Conservation (phyloP, 441 rosid genomes). For the Corymbia citriodora region DNA sequence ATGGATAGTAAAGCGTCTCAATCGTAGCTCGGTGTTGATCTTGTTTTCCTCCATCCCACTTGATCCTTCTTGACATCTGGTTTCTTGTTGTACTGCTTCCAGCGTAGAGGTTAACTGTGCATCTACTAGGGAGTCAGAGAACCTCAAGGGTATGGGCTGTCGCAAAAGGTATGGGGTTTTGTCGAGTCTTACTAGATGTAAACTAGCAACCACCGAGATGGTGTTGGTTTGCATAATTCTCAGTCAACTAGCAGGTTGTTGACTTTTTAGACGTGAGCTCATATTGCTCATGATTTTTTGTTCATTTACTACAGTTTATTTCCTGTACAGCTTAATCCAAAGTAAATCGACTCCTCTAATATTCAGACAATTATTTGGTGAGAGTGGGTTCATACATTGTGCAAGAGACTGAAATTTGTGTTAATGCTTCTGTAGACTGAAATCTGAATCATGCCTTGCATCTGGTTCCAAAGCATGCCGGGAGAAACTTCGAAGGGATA, state of each 20-base stretch:
- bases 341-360: not conserved
- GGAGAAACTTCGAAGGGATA: constrained; percentile 12
- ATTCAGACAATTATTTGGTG: not conserved
- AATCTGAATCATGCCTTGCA: not conserved
- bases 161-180: constrained; percentile 6
- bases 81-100: not conserved
- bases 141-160: not conserved
- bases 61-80: not conserved
- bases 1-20: not conserved
- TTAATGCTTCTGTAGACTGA: not conserved
- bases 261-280: not conserved
- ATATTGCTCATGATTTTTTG: not conserved
- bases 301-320: not conserved
- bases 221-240: not conserved
- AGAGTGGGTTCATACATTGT: not conserved
- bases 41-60: not conserved
- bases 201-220: not conserved
- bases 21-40: not conserved
- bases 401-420: not conserved
- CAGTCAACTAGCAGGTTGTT: not conserved
- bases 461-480: constrained; percentile 8
- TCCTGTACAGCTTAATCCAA: not conserved
- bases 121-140: not conserved
- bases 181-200: not conserved
- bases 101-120: not conserved